phyloP scores from a whole-genome alignment of 768 basidiomycete genomes.

The Calocera viscosa region DNA sequence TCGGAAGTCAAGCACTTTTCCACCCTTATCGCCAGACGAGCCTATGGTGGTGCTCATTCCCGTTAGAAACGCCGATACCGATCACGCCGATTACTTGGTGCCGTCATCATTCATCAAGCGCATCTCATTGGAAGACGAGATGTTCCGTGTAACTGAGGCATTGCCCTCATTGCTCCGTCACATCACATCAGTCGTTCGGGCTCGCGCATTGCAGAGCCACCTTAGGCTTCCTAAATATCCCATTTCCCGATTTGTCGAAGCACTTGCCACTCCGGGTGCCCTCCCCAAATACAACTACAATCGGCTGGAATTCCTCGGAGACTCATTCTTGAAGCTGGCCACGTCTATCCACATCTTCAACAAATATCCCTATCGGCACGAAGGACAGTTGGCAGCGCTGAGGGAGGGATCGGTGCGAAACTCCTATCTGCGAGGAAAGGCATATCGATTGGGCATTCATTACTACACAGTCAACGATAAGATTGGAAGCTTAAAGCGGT shows the following conservation, averaged over 20 bases:
- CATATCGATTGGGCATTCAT: conserved; percentile 51
- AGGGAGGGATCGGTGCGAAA: conserved; percentile 59
- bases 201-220: conserved; percentile 36
- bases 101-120: conserved; percentile 23
- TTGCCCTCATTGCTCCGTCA: conserved; percentile 58
- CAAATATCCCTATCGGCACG: conserved; percentile 61
- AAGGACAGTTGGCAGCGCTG: conserved; percentile 63
- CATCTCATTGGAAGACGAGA: conserved; percentile 39
- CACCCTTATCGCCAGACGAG: not conserved
- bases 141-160: conserved; percentile 42
- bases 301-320: conserved; percentile 75
- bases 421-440: conserved; percentile 52
- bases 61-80: not conserved
- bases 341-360: conserved; percentile 67
- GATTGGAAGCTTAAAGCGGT: conserved; percentile 36
- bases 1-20: not conserved
- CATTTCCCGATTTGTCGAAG: conserved; percentile 51
- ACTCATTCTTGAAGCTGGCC: conserved; percentile 65
- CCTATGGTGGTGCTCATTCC: not conserved
- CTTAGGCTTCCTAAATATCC: conserved; percentile 51
- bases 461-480: conserved; percentile 49
- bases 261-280: conserved; percentile 60
- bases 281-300: conserved; percentile 63
- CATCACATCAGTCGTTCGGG: conserved; percentile 54
- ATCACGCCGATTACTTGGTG: not conserved